phyloP scores from a whole-genome alignment of 805 yeast genomes.

The Saccharomycopsis malanga region DNA sequence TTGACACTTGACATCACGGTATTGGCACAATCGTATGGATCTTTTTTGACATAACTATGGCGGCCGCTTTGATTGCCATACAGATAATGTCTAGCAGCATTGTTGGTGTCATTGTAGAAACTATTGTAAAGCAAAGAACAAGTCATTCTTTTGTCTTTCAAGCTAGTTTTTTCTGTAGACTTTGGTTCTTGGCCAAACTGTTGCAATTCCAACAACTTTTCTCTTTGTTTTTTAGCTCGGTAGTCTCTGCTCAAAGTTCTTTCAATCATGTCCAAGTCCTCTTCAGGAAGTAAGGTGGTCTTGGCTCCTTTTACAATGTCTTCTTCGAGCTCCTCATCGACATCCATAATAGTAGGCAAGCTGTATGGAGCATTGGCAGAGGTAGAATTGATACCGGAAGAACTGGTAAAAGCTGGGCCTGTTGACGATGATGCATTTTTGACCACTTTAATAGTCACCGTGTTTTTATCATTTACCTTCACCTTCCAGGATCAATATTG shows the following conservation, averaged over 20 bases:
- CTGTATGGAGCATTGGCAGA: background rate
- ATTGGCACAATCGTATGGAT: background rate
- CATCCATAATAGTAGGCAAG: conserved; percentile 1
- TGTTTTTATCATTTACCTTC: conserved; percentile 1
- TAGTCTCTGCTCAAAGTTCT: conserved; percentile 11
- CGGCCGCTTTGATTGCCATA: too few species aligned
- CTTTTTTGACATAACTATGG: too few species aligned
- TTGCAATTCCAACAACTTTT: conserved; percentile 14
- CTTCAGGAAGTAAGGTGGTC: conserved; percentile 14
- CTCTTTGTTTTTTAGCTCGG: conserved; percentile 10
- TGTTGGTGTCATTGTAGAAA: conserved; percentile 2
- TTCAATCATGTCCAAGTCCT: conserved; percentile 12
- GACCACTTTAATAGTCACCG: conserved; percentile 4
- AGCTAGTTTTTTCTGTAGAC: background rate
- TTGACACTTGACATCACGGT: background rate
- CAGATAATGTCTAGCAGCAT: too few species aligned
- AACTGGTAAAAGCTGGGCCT: background rate
- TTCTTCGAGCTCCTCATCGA: conserved; percentile 11
- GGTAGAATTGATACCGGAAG: background rate
- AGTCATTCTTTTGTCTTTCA: conserved; percentile 10
- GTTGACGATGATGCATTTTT: background rate
- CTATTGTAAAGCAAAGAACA: conserved; percentile 13
- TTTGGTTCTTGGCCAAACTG: conserved; percentile 9
- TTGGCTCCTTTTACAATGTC: conserved; percentile 1
- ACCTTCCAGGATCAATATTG: too few species aligned